phyloP scores from a whole-genome alignment of 1,139 yeast genomes.

The Hyphopichia burtonii region DNA sequence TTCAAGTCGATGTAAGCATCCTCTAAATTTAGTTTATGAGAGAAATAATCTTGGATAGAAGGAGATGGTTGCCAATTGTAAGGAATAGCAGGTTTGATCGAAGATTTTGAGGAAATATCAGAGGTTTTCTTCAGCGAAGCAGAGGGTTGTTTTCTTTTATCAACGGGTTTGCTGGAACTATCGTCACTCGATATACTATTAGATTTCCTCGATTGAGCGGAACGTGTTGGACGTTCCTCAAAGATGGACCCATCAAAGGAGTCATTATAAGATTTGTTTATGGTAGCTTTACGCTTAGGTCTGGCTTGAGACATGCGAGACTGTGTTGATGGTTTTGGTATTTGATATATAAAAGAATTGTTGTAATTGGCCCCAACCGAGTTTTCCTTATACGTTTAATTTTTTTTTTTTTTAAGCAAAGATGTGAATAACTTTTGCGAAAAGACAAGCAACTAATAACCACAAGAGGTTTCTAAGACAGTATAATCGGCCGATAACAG shows the following conservation, averaged over 20 bases:
- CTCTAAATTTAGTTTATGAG: constrained; percentile 31
- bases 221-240: constrained; percentile 17
- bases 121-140: constrained; percentile 1
- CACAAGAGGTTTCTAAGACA: too few species aligned
- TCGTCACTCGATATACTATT: not conserved
- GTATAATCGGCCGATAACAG: too few species aligned
- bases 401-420: too few species aligned
- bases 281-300: constrained; percentile 48
- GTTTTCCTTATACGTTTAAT: too few species aligned
- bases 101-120: not conserved
- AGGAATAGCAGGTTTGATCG: constrained; percentile 14
- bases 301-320: constrained; percentile 26
- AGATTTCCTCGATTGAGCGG: not conserved
- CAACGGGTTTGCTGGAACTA: not conserved
- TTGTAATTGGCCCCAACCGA: too few species aligned
- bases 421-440: too few species aligned
- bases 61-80: constrained; percentile 44
- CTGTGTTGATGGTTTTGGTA: not conserved
- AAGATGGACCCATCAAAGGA: constrained; percentile 32
- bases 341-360: too few species aligned
- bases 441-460: too few species aligned
- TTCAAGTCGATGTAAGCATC: constrained; percentile 36
- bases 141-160: constrained; percentile 1
- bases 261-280: constrained; percentile 43
- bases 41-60: constrained; percentile 31